Evolutionary conservation across 371 early-diverging fungal species (phyloP).

Genomic region (Gilbertella persicaria): DNA sequence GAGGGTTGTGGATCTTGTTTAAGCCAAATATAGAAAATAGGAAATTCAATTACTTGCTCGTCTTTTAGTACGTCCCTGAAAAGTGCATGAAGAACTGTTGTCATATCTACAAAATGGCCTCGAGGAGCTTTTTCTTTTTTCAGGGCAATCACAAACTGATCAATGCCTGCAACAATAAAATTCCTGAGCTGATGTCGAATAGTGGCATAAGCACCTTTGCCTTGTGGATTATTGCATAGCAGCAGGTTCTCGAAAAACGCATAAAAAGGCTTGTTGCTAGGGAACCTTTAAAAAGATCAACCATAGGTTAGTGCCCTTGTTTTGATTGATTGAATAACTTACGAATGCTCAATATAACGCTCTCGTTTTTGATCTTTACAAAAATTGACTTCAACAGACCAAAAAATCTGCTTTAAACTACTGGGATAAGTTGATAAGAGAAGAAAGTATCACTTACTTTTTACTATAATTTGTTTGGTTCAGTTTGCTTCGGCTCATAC

Average conservation of each 20-base stretch:
- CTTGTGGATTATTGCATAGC: conserved; percentile 30
- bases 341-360: conserved; percentile 40
- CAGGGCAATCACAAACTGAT: conserved; percentile 33
- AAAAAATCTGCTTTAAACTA: conserved; percentile 36
- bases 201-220: conserved; percentile 28
- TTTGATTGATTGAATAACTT: conserved; percentile 6
- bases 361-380: conserved; percentile 19
- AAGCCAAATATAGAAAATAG: conserved; percentile 44
- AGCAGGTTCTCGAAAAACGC: conserved; percentile 41
- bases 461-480: conserved; percentile 41
- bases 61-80: conserved; percentile 29
- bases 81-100: conserved; percentile 23
- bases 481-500: conserved; percentile 37
- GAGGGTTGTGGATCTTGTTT: conserved; percentile 21
- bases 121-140: conserved; percentile 38
- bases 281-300: conserved; percentile 17
- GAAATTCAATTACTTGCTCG: conserved; percentile 44
- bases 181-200: conserved; percentile 35
- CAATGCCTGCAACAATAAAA: conserved; percentile 35
- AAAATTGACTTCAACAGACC: conserved; percentile 43
- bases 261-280: conserved; percentile 22
- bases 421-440: not conserved
- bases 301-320: not conserved
- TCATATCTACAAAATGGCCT: conserved; percentile 31
- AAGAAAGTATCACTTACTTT: conserved; percentile 5